These are phyloP conservation scores for Scutellaria baicalensis DNA, from an alignment of 257 asterid species.

Conservation along the genomic window DNA sequence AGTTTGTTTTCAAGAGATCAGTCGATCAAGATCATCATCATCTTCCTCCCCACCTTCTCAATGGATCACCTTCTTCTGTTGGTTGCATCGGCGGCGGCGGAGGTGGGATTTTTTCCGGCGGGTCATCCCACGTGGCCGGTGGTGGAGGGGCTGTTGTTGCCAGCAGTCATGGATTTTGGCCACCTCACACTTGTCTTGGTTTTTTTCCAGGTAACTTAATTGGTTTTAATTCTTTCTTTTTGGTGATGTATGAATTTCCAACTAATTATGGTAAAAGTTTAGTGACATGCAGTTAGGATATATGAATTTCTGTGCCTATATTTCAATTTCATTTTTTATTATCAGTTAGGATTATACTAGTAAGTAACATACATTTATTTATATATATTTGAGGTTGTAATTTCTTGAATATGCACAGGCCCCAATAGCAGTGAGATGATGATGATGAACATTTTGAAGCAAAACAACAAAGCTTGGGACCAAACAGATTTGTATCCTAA, in stretches of 20 bases:
- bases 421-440: conserved; percentile 44
- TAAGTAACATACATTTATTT: too few species aligned
- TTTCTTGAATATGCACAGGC: conserved; percentile 28
- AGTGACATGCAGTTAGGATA: neutral
- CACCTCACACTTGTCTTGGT: conserved; percentile 39
- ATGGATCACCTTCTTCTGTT: neutral
- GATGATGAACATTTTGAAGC: conserved; percentile 45
- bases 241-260: too few species aligned
- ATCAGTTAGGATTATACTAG: too few species aligned
- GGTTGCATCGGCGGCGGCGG: neutral
- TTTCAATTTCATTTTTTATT: neutral
- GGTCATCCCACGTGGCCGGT: too few species aligned
- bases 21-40: conserved; percentile 13
- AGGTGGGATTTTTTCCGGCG: conserved; percentile 22
- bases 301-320: conserved; percentile 6
- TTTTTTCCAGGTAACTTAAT: conserved; percentile 35
- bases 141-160: conserved; percentile 8
- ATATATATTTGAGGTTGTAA: too few species aligned
- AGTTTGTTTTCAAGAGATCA: conserved; percentile 36
- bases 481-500: conserved; percentile 15
- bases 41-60: neutral
- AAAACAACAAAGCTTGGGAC: conserved; percentile 32
- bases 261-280: too few species aligned
- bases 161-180: conserved; percentile 25
- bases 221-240: too few species aligned